Conservation (phyloP, 768 basidiomycete genomes). For the Coprinellus aureogranulatus region DNA sequence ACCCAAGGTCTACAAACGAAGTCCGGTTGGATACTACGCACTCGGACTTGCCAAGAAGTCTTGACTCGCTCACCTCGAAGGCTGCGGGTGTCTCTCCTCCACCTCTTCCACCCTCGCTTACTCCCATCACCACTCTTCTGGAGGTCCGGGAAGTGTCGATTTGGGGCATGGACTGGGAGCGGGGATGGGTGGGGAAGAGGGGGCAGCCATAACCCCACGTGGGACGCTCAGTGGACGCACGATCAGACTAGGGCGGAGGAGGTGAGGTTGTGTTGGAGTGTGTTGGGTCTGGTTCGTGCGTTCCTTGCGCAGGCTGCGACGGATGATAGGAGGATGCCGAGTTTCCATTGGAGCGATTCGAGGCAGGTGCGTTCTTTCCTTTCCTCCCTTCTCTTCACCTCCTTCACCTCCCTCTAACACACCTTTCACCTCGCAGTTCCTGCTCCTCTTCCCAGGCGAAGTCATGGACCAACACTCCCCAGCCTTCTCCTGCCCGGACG, state of each 20-base stretch:
- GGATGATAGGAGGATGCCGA: constrained; percentile 55
- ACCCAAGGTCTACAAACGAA: no score
- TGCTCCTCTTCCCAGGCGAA: constrained; percentile 74
- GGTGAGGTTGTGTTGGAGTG: constrained; percentile 72
- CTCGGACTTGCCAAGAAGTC: no score
- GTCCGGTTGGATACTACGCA: no score
- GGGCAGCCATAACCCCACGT: constrained; percentile 45
- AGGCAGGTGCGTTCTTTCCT: constrained; percentile 60
- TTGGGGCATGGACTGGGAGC: no score
- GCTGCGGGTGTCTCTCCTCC: no score
- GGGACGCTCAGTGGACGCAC: constrained; percentile 58
- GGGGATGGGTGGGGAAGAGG: constrained; percentile 18
- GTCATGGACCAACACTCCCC: constrained; percentile 45
- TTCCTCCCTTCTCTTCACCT: no score
- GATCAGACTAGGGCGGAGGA: constrained; percentile 64
- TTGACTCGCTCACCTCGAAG: no score
- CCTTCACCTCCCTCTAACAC: no score
- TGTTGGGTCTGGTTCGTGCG: constrained; percentile 66
- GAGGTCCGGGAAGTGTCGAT: no score
- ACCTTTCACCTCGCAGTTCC: constrained; percentile 42
- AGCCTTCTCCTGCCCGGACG: constrained; percentile 42
- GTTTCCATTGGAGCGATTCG: constrained; percentile 61
- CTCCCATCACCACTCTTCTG: no score
- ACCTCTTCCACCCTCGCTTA: no score
- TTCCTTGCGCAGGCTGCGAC: constrained; percentile 69